Evolutionary conservation across 768 basidiomycete genomes (phyloP).

Genomic region (Auriculariales sp.): DNA sequence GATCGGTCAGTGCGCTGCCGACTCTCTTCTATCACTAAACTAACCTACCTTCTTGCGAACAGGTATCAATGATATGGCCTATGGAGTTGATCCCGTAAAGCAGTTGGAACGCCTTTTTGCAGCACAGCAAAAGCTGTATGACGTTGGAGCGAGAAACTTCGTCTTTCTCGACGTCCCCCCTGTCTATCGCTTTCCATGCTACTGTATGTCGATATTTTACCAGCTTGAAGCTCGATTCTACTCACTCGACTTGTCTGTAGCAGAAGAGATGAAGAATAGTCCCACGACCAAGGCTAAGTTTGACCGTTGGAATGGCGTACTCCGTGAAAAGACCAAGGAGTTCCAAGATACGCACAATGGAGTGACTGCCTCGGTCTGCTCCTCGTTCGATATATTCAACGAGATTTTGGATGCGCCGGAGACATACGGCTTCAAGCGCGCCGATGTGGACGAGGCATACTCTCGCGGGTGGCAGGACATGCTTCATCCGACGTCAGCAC

Average conservation of each 20-base stretch:
- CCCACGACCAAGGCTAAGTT: neutral
- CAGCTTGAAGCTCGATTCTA: neutral
- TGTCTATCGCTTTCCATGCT: slow-evolving; percentile 28
- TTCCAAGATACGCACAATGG: slow-evolving; percentile 14
- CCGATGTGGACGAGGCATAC: slow-evolving; percentile 18
- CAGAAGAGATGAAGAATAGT: neutral
- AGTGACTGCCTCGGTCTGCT: slow-evolving; percentile 32
- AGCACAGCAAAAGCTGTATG: slow-evolving; percentile 34
- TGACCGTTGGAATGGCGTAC: slow-evolving; percentile 6
- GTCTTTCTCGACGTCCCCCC: slow-evolving; percentile 48
- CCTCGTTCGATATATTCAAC: slow-evolving; percentile 31
- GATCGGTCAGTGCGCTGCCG: slow-evolving; percentile 5
- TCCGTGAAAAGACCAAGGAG: neutral
- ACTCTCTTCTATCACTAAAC: neutral
- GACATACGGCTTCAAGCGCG: slow-evolving; percentile 22
- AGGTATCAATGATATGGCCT: slow-evolving; percentile 46
- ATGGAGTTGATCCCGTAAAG: slow-evolving; percentile 9
- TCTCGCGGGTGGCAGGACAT: slow-evolving; percentile 36
- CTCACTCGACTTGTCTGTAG: neutral
- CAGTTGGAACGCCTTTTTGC: slow-evolving; percentile 23
- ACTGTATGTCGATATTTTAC: neutral
- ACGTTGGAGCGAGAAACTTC: slow-evolving; percentile 35
- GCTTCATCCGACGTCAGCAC: slow-evolving; percentile 7
- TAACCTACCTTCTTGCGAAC: slow-evolving; percentile 40
- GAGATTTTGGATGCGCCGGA: slow-evolving; percentile 31